phyloP scores from a whole-genome alignment of 2,329 filamentous ascomycete genomes.

The Davidsoniella neocaledoniae region DNA sequence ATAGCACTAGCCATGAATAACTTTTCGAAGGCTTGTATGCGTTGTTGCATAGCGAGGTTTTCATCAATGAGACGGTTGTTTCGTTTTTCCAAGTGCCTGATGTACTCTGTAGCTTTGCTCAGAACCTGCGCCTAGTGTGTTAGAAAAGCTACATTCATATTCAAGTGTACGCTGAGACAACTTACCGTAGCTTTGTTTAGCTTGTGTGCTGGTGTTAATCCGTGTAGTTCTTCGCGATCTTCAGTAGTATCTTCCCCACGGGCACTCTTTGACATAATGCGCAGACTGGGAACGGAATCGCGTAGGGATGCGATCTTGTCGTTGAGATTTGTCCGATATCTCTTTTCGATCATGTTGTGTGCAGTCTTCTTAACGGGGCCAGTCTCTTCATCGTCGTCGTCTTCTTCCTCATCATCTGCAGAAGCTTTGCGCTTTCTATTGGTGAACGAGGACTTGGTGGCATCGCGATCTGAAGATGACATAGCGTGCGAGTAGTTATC shows the following conservation, averaged over 20 bases:
- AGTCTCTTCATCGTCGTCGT: conserved; percentile 39
- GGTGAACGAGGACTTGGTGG: conserved; percentile 27
- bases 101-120: conserved; percentile 93
- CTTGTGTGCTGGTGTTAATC: conserved; percentile 76
- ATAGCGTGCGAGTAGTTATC: conserved; percentile 30
- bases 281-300: conserved; percentile 79
- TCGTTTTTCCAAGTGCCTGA: conserved; percentile 79
- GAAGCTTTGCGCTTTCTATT: conserved; percentile 56
- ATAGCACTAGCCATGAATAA: conserved; percentile 65
- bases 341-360: conserved; percentile 96
- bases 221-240: conserved; percentile 66
- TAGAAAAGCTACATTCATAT: background rate
- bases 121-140: conserved; percentile 37
- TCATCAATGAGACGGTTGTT: conserved; percentile 72
- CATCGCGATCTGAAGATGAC: conserved; percentile 41
- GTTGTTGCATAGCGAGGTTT: conserved; percentile 59
- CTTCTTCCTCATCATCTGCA: conserved; percentile 42
- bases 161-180: background rate
- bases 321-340: conserved; percentile 89
- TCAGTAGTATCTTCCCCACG: conserved; percentile 51
- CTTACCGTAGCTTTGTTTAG: conserved; percentile 85
- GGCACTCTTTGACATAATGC: conserved; percentile 62
- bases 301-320: conserved; percentile 89
- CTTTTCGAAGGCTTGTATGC: conserved; percentile 60
- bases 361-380: conserved; percentile 65